Base-by-base conservation (phyloP, 352 stramenopile genomes). In the Pythium aphanidermatum region DNA sequence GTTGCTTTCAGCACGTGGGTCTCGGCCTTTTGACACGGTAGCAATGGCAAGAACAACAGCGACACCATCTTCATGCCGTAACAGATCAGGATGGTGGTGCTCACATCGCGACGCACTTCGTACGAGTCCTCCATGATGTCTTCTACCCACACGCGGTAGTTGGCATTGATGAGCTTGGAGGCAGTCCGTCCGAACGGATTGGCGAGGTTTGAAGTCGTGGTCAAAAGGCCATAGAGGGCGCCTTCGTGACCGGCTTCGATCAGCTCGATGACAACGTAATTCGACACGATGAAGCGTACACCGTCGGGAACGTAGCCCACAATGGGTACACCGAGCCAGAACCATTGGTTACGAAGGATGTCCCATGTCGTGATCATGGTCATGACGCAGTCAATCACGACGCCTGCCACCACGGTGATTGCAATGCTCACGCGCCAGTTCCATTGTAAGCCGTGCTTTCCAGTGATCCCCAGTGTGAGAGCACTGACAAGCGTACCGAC, bases 221-320 rank as follows among this genome's bases (percentile, higher is more conserved):
- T 74, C 21, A 69, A 31, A 17, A 74, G 51, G 3, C 60, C 61
- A 39, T 67, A 63, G 17, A 54, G 16, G 4, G 37, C 33, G 24
- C 35, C 43, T 31, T 57, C 46, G 51, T 44, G 35, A 5, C 56
- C 56, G 10, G 41, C 31, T 27, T 48, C 28, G 24, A 51, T 31
- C 5, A 65, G 49, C 41, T 65, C 56, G 9, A 60, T 45, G 19
- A 53, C 45, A 24, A 58, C 48, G 32, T 53, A 60, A 17, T 43
- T 54, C 19, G 43, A 43, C 14, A 65, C 51, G 20, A 65, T 56
- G 42, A 60, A 65, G 6, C 51, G 50, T 20, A 60, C 42, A 26
- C 40, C 51, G 13, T 52, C 21, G 14, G 56, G 50, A 20, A 65
- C 32, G 32, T 60, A 47, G 24, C 35, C 29, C 5, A 51, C 55